A percentile compares a stretch with the other conserved stretches of the same genome.
Conservation (phyloP, 345 rosid species). For the Heritiera littoralis region DNA sequence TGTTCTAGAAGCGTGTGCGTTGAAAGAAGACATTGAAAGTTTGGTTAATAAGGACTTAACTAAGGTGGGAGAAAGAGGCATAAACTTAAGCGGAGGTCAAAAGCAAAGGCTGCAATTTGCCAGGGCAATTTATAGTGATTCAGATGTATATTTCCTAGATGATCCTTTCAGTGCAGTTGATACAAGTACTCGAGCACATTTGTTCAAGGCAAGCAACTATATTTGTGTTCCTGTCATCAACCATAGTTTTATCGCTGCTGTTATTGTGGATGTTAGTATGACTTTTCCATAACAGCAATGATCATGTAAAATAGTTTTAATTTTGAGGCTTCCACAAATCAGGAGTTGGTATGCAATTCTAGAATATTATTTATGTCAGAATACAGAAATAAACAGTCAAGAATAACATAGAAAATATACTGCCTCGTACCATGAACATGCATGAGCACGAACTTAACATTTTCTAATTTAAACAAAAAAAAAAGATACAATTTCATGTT, state of each 20-base stretch:
- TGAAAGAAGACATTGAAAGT: slow-evolving; percentile 41
- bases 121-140: slow-evolving; percentile 13
- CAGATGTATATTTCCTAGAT: slow-evolving; percentile 14
- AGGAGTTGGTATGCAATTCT: too few species aligned
- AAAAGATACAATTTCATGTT: not conserved
- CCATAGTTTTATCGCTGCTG: too few species aligned
- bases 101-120: slow-evolving; percentile 5
- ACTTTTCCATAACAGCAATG: too few species aligned
- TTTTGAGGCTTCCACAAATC: too few species aligned
- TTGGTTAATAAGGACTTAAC: slow-evolving; percentile 15
- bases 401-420: not conserved
- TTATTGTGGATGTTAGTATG: too few species aligned
- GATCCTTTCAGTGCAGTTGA: slow-evolving; percentile 10
- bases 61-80: slow-evolving; percentile 13
- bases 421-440: not conserved
- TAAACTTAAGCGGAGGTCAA: slow-evolving; percentile 17
- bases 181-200: not conserved
- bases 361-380: not conserved
- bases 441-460: not conserved
- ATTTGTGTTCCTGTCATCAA: too few species aligned
- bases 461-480: not conserved
- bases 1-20: slow-evolving; percentile 37
- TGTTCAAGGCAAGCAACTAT: not conserved
- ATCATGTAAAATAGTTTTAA: not conserved
- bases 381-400: not conserved